phyloP scores from a whole-genome alignment of 306 rosid genomes.

The Fragaria ananassa region DNA sequence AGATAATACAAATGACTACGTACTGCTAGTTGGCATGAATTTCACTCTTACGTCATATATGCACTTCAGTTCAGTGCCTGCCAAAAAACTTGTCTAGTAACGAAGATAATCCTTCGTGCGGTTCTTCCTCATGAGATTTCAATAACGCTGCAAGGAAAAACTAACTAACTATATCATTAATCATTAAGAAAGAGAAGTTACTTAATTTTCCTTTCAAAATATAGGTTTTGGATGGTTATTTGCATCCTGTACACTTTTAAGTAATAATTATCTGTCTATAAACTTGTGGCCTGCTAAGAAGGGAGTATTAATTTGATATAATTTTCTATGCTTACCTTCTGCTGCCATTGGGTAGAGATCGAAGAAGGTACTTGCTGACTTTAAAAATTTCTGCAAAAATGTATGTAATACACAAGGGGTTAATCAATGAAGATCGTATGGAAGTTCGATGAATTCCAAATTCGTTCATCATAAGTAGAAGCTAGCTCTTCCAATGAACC shows the following conservation, averaged over 20 bases:
- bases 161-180: not conserved
- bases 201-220: not conserved
- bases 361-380: conserved; percentile 25
- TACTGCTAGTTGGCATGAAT: not conserved
- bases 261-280: not conserved
- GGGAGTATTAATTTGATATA: no score
- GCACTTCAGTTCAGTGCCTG: not conserved
- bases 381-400: conserved; percentile 41
- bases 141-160: conserved; percentile 7
- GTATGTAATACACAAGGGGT: not conserved
- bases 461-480: not conserved
- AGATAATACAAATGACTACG: not conserved
- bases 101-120: conserved; percentile 4
- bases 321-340: conserved; percentile 29
- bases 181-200: not conserved
- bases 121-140: conserved; percentile 8
- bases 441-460: not conserved
- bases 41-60: not conserved
- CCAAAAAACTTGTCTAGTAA: conserved; percentile 14
- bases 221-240: not conserved
- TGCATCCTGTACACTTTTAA: not conserved
- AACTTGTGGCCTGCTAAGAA: not conserved
- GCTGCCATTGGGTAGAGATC: conserved; percentile 51
- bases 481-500: no score
- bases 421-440: not conserved